A percentile compares a stretch with the other conserved stretches of the same genome.
These are phyloP conservation scores for Apiospora sp. DNA, from an alignment of 2,329 filamentous ascomycete species.

Conservation along the genomic window DNA sequence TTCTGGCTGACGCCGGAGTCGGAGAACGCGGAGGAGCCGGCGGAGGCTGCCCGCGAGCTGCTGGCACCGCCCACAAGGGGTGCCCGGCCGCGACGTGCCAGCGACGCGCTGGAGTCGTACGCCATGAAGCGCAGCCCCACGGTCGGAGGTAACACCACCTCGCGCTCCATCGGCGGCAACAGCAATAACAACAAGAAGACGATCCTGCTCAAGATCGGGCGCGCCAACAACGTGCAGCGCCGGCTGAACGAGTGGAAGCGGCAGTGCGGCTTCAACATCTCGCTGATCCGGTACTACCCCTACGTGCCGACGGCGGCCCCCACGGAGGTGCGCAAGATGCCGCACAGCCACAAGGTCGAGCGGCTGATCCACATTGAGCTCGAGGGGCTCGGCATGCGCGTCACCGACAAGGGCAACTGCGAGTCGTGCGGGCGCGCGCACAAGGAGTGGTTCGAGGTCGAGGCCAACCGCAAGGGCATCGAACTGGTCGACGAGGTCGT, in stretches of 20 bases:
- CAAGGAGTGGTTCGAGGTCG: slow-evolving; percentile 94
- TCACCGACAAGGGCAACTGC: slow-evolving; percentile 67
- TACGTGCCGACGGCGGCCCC: slow-evolving; percentile 65
- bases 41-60: slow-evolving; percentile 66
- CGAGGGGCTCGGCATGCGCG: slow-evolving; percentile 64
- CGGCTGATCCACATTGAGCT: slow-evolving; percentile 90
- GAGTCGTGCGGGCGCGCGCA: slow-evolving; percentile 83
- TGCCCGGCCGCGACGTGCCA: slow-evolving; percentile 54
- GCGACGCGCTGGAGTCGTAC: slow-evolving; percentile 63
- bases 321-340: slow-evolving; percentile 71
- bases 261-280: slow-evolving; percentile 90
- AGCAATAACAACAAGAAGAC: slow-evolving; percentile 56
- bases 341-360: slow-evolving; percentile 88
- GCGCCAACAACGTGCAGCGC: slow-evolving; percentile 83
- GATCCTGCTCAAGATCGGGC: slow-evolving; percentile 72
- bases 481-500: slow-evolving; percentile 73
- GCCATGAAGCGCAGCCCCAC: slow-evolving; percentile 42
- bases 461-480: slow-evolving; percentile 75
- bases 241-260: slow-evolving; percentile 92
- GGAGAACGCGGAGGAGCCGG: slow-evolving; percentile 60
- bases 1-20: slow-evolving; percentile 89
- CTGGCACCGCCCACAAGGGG: slow-evolving; percentile 57
- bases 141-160: slow-evolving; percentile 26
- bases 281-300: slow-evolving; percentile 90
- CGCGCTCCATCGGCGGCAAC: slow-evolving; percentile 17